phyloP scores from a whole-genome alignment of 140 eudicot species.

The Cichorium intybus region DNA sequence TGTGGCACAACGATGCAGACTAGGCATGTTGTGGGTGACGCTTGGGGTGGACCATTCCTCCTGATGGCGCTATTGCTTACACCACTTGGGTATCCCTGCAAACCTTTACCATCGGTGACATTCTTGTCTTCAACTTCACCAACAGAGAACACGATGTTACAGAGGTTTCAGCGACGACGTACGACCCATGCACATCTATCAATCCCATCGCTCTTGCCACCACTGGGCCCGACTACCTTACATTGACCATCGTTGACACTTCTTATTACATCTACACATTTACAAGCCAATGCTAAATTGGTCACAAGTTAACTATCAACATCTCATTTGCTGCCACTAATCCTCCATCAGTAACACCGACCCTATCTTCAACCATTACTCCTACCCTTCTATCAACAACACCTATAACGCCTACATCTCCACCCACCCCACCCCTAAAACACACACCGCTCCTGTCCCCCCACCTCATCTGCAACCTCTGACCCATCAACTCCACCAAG shows the following conservation, averaged over 20 bases:
- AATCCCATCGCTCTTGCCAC: constrained; percentile 14
- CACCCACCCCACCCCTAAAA: neutral
- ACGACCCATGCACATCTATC: constrained; percentile 20
- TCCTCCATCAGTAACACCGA: constrained; percentile 27
- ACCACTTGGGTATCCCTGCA: constrained; percentile 26
- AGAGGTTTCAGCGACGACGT: neutral
- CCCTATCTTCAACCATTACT: constrained; percentile 18
- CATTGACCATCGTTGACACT: constrained; percentile 17
- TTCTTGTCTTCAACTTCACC: constrained; percentile 10
- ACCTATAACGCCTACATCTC: constrained; percentile 12
- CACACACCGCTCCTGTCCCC: constrained; percentile 14
- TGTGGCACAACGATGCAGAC: constrained; percentile 1
- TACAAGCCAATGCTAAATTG: constrained; percentile 29
- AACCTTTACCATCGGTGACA: constrained; percentile 31
- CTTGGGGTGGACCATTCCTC: constrained; percentile 31
- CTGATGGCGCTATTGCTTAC: constrained; percentile 11
- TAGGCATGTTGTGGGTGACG: constrained; percentile 18
- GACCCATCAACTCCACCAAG: constrained; percentile 19
- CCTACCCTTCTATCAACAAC: constrained; percentile 17
- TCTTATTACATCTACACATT: constrained; percentile 38
- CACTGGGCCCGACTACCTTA: constrained; percentile 26
- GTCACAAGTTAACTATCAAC: constrained; percentile 46
- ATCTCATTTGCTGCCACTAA: constrained; percentile 27
- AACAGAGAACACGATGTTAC: constrained; percentile 11
- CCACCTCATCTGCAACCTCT: constrained; percentile 22